Evolutionary conservation across 345 rosid genomes (phyloP), one percentile per base, ranked within the genome.

Genomic region (Erysimum cheiranthoides): DNA sequence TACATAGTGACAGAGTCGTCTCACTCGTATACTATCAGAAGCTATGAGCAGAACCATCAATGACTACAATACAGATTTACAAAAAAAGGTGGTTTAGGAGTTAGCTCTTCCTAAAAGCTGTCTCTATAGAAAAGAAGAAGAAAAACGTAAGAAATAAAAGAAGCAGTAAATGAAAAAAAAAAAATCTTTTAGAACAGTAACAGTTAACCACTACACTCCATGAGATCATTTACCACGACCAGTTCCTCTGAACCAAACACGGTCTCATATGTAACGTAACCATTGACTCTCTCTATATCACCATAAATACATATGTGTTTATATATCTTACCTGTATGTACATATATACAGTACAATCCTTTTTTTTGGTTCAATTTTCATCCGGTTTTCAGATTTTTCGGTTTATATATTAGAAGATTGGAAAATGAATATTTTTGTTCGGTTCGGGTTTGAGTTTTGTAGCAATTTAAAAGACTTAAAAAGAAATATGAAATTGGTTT

Each of bases 181-280:
- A 39, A 42, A 14, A 35, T 30, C 30, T 57, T 57, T 47, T 28
- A 18, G 40, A 56, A 56, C 76, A 63, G 76, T 70, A 77, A 77
- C 80, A 77, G 68, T 77, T 66, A 78, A 78, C 77, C 73, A 71
- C 81, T 61, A 71, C 77, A 71, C 58, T 36, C 68, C 80, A 71
- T 78, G 76, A 71, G 10, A 25, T 78, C 81, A 78, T 78, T 78
- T 65, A 78, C 73, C 63, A 78, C 61, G 73, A 77, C 80, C 80
- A 70, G 12, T 71, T 71, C 80, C 47, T 54, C 59, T 35, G 52
- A 68, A 45, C 80, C 66, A 45, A 36, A 25, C 66, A 34, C 56
- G 36, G 28, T 61, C 66, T 56, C 53, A 2, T 11, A 49, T 75
- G 61, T 75, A 68, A 47, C 50, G 31, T 36, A 30, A 18, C 46